Evolutionary conservation across 2,329 filamentous ascomycete genomes (phyloP).

Genomic region (Colletotrichum echinochloae): DNA sequence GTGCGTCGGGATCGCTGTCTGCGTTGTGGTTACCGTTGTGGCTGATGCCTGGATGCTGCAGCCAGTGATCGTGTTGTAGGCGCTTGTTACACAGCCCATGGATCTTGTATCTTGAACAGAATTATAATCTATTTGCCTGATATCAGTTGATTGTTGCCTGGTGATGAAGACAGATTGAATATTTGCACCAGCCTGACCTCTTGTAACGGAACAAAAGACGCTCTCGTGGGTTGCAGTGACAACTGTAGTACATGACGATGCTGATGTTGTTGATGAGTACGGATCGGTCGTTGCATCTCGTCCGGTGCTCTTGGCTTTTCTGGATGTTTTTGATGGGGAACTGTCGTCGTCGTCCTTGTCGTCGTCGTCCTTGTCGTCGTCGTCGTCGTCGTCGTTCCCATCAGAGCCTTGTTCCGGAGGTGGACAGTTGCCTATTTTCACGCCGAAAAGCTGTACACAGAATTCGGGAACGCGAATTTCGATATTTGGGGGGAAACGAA

Average conservation of each 20-base stretch:
- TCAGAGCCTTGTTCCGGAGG: neutral
- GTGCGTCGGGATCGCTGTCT: neutral
- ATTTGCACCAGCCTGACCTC: neutral
- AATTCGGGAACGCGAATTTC: neutral
- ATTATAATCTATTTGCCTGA: neutral
- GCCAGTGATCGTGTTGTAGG: neutral
- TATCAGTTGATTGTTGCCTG: neutral
- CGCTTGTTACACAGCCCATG: neutral
- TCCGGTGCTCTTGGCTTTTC: neutral
- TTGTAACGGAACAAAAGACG: neutral
- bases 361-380: neutral
- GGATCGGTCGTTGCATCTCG: neutral
- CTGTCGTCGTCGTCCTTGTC: neutral
- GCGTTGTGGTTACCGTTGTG: neutral
- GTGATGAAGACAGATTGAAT: neutral
- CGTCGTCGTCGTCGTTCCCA: neutral
- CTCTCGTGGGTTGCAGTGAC: neutral
- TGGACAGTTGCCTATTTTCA: neutral
- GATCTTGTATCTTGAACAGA: neutral
- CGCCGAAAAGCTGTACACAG: neutral
- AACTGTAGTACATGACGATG: neutral
- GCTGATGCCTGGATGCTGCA: neutral
- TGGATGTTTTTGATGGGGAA: neutral
- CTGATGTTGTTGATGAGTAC: neutral
- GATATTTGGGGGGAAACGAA: neutral